phyloP scores from a whole-genome alignment of 2,329 filamentous ascomycete genomes.

The Alternaria triticina region DNA sequence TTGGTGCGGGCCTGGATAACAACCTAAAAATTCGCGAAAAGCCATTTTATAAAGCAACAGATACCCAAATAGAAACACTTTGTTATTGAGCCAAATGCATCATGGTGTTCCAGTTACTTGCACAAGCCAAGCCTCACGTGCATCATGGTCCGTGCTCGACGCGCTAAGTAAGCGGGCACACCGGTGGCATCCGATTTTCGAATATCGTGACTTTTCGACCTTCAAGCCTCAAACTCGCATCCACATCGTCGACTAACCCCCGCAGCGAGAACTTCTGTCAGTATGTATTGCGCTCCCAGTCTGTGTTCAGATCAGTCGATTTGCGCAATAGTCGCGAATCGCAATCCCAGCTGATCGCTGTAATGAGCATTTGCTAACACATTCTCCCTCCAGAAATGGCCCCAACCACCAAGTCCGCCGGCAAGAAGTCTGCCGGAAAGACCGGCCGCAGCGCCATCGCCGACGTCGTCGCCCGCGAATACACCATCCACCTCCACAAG shows the following conservation, averaged over 20 bases:
- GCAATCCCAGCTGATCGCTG: background rate
- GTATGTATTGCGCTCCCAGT: constrained; percentile 23
- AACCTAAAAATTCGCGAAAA: background rate
- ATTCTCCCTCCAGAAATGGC: constrained; percentile 47
- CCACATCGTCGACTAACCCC: constrained; percentile 34
- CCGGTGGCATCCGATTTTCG: constrained; percentile 25
- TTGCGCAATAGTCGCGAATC: background rate
- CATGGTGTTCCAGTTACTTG: background rate
- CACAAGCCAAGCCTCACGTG: constrained; percentile 11
- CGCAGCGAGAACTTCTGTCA: constrained; percentile 33
- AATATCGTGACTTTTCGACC: constrained; percentile 16
- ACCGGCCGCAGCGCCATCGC: constrained; percentile 88
- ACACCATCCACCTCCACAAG: constrained; percentile 99
- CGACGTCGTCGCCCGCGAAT: constrained; percentile 99
- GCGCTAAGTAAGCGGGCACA: constrained; percentile 28
- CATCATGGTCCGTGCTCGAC: background rate
- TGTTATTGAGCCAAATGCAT: background rate
- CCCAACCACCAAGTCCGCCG: constrained; percentile 47
- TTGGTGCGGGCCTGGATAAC: background rate
- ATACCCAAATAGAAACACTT: constrained; percentile 6
- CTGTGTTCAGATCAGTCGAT: background rate
- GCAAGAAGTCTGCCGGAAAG: constrained; percentile 71
- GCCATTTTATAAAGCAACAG: background rate
- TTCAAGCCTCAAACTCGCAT: constrained; percentile 27
- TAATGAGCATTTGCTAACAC: constrained; percentile 23